Conservation (phyloP, 1,284 basidiomycete genomes). For the Cryptococcus neoformans region DNA sequence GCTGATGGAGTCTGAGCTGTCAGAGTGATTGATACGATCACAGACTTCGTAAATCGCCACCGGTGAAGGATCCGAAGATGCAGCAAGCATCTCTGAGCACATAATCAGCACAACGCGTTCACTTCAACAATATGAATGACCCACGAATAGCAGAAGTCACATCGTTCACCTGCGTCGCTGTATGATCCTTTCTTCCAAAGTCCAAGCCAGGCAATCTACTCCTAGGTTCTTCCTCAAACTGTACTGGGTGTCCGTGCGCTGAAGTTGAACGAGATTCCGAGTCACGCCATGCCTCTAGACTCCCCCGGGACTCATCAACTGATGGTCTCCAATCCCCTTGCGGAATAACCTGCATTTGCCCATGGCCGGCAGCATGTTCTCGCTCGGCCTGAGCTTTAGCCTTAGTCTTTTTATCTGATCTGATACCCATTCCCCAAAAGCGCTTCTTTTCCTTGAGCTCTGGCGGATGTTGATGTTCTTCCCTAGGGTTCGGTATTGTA, state of each 20-base stretch:
- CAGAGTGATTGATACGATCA: constrained; percentile 44
- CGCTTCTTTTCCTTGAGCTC: constrained; percentile 26
- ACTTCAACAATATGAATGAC: constrained; percentile 7
- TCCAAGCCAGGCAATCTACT: constrained; percentile 20
- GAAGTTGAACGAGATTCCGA: constrained; percentile 14
- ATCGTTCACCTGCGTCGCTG: constrained; percentile 18
- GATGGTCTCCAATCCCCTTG: constrained; percentile 12
- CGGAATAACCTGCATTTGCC: not conserved
- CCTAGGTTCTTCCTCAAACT: constrained; percentile 14
- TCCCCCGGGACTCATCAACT: constrained; percentile 14
- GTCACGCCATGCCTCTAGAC: constrained; percentile 10
- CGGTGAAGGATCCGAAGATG: constrained; percentile 30
- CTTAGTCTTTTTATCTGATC: constrained; percentile 17
- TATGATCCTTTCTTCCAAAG: constrained; percentile 2
- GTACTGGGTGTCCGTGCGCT: constrained; percentile 16
- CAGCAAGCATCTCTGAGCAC: constrained; percentile 34
- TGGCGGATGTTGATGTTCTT: constrained; percentile 5
- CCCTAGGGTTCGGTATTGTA: not conserved
- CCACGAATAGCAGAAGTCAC: constrained; percentile 38
- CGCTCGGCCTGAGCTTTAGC: constrained; percentile 13
- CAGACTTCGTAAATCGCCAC: constrained; percentile 39
- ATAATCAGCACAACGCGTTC: not conserved
- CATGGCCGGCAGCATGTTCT: constrained; percentile 7
- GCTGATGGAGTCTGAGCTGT: constrained; percentile 32
- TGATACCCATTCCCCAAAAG: constrained; percentile 31